Evolutionary conservation across 2,329 filamentous ascomycete genomes (phyloP), one percentile per base, ranked within the genome.

Genomic region (Fusarium chlamydosporum): DNA sequence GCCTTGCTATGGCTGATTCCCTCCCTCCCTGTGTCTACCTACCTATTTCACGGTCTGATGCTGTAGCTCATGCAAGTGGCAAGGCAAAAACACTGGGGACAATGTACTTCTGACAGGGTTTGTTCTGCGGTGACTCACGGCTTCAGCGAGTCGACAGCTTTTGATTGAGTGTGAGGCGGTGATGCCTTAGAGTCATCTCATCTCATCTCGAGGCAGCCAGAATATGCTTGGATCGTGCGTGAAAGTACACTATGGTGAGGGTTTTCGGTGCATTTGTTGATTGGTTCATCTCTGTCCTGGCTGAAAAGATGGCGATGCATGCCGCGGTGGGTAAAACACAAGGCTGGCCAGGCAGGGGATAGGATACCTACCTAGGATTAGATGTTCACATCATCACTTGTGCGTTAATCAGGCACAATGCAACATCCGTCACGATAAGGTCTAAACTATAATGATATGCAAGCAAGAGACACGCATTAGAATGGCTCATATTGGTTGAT

Each of bases 361-460:
- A 23, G 23, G 23, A 23, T 23, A 23, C n/a, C n/a, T n/a, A n/a
- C n/a, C n/a, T 23, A 23, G 23, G 23, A 23, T 23, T 6, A 6
- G 31, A 18, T 20, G 38, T 57, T 51, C 65, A 42, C 45, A 51
- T 61, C 33, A 45, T 58, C 61, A 67, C 51, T 62, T 45, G 38
- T 61, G 56, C 52, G 62, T 70, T 63, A 67, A 67, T 64, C 67
- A 69, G 67, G 67, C 55, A 69, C 67, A 68, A 60, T 64, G 50
- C 37, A 67, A 67, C 66, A 47, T 65, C 46, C 41, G 7, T 40
- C 48, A 48, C 53, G 52, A 33, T 18, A 35, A 40, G 38, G 46
- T 23, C 40, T 43, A 15, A 45, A 38, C 29, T 66, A 66, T 23
- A 51, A 46, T 48, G 53, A 60, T 37, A 37, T 56, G 66, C 55